Conservation (phyloP, 176 grass and related monocot genomes). For the Aegilops tauschii region DNA sequence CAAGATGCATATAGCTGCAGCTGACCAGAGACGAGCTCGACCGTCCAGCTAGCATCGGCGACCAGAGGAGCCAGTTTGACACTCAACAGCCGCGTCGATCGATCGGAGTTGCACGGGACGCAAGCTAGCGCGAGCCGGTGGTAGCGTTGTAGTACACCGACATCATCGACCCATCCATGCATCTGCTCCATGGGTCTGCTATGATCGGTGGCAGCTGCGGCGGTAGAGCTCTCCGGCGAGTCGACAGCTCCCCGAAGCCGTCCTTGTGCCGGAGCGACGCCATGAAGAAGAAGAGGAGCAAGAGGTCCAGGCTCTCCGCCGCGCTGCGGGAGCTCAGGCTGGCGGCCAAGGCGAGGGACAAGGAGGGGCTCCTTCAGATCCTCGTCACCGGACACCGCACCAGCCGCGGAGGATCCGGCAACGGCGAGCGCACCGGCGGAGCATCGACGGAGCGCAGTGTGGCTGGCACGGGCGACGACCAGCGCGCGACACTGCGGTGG, state of each 20-base stretch:
- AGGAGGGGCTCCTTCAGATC: conserved; percentile 1
- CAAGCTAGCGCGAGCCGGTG: not conserved
- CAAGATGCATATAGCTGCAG: not conserved
- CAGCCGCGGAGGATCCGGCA: not conserved
- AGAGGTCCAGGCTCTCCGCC: conserved; percentile 28
- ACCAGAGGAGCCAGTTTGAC: not conserved
- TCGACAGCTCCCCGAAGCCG: not conserved
- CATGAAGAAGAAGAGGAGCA: conserved; percentile 26
- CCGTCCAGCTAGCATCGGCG: not conserved
- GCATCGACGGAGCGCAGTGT: not conserved
- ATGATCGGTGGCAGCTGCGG: not conserved
- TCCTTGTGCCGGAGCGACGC: conserved; percentile 13
- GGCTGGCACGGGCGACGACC: not conserved
- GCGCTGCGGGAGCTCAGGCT: conserved; percentile 31
- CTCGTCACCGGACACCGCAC: not conserved
- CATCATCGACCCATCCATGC: not conserved
- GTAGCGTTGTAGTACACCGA: not conserved
- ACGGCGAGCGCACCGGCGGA: no score
- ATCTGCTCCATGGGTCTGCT: not conserved
- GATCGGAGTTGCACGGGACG: not conserved
- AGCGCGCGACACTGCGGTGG: not conserved
- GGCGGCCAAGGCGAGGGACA: not conserved
- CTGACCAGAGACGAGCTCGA: not conserved
- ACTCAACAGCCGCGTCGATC: not conserved
- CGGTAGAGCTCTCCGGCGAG: not conserved